Evolutionary conservation across 1,284 basidiomycete genomes (phyloP), one percentile per base, ranked within the genome.

Genomic region (Rhodotorula mucilaginosa): DNA sequence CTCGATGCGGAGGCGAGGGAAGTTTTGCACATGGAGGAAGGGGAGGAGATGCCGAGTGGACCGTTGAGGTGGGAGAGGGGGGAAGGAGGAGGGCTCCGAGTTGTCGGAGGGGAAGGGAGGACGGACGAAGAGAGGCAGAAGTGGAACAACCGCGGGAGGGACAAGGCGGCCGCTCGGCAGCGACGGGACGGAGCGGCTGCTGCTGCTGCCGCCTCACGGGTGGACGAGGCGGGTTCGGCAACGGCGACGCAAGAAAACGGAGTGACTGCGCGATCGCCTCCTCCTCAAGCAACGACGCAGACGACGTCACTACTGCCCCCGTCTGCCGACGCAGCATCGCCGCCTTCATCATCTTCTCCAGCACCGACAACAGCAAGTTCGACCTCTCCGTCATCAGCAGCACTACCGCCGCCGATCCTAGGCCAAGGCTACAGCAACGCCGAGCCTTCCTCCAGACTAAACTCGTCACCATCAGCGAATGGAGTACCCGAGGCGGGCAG

Each of bases 31-130:
- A 21, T 54, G 44, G 3, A 21, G 29, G 74, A 51, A 26, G 44
- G 75, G 18, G 66, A 73, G 21, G 60, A 68, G 21, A 7, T 59
- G 5, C 64, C 67, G 2, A 51, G 48, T 2, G 76, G 74, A 29
- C 74, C 76, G 19, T 31, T 75, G 49, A 56, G 76, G 54, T 77
- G 74, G 57, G 34, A n/a, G 57, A n/a, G 21, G 51, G 23, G 26
- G 58, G 34, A 39, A 8, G 62, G 57, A 51, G 46, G 57, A 51
- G 46, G 58, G 65, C 4, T 60, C 56, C 48, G 48, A 61, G 62
- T 56, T 46, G 56, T 56, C 10, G 58, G 58, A 39, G 67, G 62
- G n/a, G 18, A 54, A 39, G 61, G 63, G 29, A 18, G 58, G 44
- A 26, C 21, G 46, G 49, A 39, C n/a, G 46, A 62, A 31, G 58